Base-by-base conservation (phyloP, 805 yeast genomes). In the Cyberlindnera americana region DNA sequence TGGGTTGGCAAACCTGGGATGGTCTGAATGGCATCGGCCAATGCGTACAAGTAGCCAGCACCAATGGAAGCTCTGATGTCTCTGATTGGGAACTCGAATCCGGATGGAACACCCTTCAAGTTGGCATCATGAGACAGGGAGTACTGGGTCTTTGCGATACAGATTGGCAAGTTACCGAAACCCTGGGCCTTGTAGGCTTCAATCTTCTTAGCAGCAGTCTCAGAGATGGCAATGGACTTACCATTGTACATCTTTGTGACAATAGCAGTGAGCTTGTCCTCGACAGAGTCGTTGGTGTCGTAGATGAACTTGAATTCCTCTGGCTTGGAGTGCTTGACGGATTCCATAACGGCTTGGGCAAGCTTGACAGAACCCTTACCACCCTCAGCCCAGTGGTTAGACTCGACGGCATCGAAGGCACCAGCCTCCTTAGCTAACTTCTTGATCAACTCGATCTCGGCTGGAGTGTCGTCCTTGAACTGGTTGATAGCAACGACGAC, bases 321-420 rank as follows among this genome's bases (percentile, higher is more conserved):
- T 26, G 58, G 59, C 45, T 65, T 67, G 43, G 66, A 60, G 29
- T 70, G 62, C 56, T 75, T 69, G 32, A 78, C 73, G 13, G 86
- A 81, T 43, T 70, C 69, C 44, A 82, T 78, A 47, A 84, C 82
- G 33, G 87, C 83, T 37, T 77, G 54, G 34, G 93, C 95, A 52
- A 84, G 69, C 40, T 77, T 80, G 42, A 82, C 72, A 2, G 95
- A 88, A 54, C 95, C 95, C 47, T 64, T 66, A 56, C 95, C 95
- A 69, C 95, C 95, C 65, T 81, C 76, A 57, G 81, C 89, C 91
- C 91, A 84, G 60, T 84, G 95, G 72, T 84, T 81, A 19, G 90
- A 80, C 35, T 80, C 83, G 50, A 84, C 81, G 17, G 93, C 91
- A 54, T 78, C 89, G 34, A 62, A 63, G 21, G 93, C 95, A 59